A percentile compares a stretch with the other conserved stretches of the same genome.
These are phyloP conservation scores for Teunomyces barrocoloradensis DNA, from an alignment of 805 yeast genomes.

Conservation along the genomic window DNA sequence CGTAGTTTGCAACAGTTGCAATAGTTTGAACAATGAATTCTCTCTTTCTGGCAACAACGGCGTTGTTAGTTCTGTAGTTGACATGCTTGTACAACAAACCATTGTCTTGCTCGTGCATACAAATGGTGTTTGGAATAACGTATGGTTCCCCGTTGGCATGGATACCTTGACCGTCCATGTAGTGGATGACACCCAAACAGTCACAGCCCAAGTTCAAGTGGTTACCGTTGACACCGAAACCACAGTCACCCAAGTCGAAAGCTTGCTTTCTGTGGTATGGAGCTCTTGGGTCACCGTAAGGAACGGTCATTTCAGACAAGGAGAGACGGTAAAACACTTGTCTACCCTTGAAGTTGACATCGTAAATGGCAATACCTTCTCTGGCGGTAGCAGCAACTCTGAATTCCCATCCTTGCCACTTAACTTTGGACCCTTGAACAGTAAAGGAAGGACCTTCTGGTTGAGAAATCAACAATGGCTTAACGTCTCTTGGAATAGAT, in stretches of 20 bases:
- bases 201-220: slow-evolving; percentile 72
- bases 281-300: slow-evolving; percentile 81
- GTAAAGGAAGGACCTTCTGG: slow-evolving; percentile 80
- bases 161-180: slow-evolving; percentile 60
- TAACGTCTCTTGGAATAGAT: slow-evolving; percentile 49
- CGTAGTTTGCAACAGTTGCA: slow-evolving; percentile 84
- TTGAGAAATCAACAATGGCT: slow-evolving; percentile 66
- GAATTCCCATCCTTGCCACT: slow-evolving; percentile 86
- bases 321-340: slow-evolving; percentile 70
- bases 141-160: slow-evolving; percentile 60
- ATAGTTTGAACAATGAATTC: slow-evolving; percentile 77
- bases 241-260: slow-evolving; percentile 82
- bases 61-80: slow-evolving; percentile 68
- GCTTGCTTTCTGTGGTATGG: slow-evolving; percentile 87
- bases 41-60: slow-evolving; percentile 76
- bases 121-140: slow-evolving; percentile 64
- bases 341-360: slow-evolving; percentile 72
- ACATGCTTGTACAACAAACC: slow-evolving; percentile 77
- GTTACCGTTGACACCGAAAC: slow-evolving; percentile 74
- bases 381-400: slow-evolving; percentile 66
- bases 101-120: slow-evolving; percentile 79
- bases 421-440: slow-evolving; percentile 55
- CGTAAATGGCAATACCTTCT: slow-evolving; percentile 78
- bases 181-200: slow-evolving; percentile 76
- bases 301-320: slow-evolving; percentile 82